Evolutionary conservation across 202 grass and related monocot genomes (phyloP).

Genomic region (Cymbopogon flexuosus): DNA sequence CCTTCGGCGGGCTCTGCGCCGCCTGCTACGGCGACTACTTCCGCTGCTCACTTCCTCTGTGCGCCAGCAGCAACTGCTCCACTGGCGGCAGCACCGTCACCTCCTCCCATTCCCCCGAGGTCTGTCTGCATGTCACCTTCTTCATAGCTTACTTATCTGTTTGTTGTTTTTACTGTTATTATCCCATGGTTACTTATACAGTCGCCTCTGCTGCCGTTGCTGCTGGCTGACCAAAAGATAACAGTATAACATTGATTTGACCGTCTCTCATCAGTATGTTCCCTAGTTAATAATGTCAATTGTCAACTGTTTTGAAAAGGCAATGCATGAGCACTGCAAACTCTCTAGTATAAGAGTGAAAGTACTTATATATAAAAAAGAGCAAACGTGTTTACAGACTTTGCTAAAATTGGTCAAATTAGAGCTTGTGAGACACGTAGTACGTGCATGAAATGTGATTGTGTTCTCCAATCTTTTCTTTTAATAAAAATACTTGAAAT

Average conservation of each 20-base stretch:
- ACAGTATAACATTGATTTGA: too few relatives aligned
- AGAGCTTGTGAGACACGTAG: neutral
- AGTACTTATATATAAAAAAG: neutral
- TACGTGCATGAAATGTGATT: constrained; percentile 29
- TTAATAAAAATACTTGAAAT: neutral
- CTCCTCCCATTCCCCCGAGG: constrained; percentile 42
- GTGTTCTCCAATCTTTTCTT: neutral
- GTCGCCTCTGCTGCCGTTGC: too few relatives aligned
- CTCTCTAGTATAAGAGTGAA: neutral
- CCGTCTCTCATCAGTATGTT: too few relatives aligned
- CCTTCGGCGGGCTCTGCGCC: constrained; percentile 29
- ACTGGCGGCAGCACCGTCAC: constrained; percentile 33
- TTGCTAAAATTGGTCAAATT: neutral
- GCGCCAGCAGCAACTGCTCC: constrained; percentile 48
- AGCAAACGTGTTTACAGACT: neutral
- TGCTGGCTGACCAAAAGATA: too few relatives aligned
- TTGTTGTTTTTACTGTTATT: too few relatives aligned
- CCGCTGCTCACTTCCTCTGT: constrained; percentile 39
- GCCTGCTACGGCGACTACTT: constrained; percentile 34
- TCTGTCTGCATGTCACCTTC: constrained; percentile 18
- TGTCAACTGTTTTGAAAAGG: too few relatives aligned
- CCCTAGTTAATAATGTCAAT: too few relatives aligned
- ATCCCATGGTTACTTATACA: too few relatives aligned
- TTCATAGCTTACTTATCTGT: constrained; percentile 7
- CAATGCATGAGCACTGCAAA: too few relatives aligned